A percentile compares a stretch with the other conserved stretches of the same genome.
Conservation (phyloP, 306 rosid species). For the Psophocarpus tetragonolobus region DNA sequence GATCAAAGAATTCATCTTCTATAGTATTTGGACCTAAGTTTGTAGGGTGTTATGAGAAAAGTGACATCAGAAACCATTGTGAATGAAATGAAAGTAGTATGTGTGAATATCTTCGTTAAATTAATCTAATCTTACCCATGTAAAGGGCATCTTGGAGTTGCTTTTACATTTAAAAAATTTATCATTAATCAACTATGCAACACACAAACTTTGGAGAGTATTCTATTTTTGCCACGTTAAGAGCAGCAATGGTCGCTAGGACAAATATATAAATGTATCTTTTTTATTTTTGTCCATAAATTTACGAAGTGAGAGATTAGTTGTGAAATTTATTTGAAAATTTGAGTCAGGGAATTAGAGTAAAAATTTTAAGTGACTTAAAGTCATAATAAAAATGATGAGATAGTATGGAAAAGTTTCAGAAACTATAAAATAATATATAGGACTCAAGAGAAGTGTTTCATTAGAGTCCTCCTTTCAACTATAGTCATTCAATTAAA, state of each 20-base stretch:
- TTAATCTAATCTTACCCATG: not conserved
- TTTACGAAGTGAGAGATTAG: not conserved
- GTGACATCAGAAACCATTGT: conserved; percentile 17
- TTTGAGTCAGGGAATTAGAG: not conserved
- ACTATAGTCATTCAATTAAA: not conserved
- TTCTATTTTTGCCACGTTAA: not conserved
- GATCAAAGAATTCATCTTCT: conserved; percentile 5
- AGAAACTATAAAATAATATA: not conserved
- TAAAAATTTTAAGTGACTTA: not conserved
- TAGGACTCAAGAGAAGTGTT: not conserved
- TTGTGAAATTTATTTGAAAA: not conserved
- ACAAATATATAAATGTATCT: not conserved
- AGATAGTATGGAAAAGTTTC: not conserved
- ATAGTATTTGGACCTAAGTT: not conserved
- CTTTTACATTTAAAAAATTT: not conserved
- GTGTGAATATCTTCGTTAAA: not conserved
- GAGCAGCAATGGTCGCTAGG: not conserved
- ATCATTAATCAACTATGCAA: not conserved
- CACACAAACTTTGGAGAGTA: not conserved
- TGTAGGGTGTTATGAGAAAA: not conserved
- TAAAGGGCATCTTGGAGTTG: not conserved
- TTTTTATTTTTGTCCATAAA: not conserved
- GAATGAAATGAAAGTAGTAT: not conserved
- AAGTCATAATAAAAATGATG: not conserved
- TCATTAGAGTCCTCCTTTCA: not conserved